Percentiles rank a stretch among this genome's conserved stretches.
Conservation (phyloP, 176 grass and related monocot genomes). For the Luzula sylvatica region DNA sequence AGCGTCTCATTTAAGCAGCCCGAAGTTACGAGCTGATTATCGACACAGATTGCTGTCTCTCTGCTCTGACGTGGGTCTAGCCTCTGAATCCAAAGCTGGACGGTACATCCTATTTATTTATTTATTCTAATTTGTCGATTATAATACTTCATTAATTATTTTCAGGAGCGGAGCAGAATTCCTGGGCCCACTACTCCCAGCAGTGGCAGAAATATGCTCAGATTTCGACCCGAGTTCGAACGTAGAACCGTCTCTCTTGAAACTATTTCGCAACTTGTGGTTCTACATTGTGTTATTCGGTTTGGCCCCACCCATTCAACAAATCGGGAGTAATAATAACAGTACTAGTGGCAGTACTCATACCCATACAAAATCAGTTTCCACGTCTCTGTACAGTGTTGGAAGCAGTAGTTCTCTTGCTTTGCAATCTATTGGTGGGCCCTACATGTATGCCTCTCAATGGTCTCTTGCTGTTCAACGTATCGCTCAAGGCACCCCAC, state of each 20-base stretch:
- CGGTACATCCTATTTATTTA: conserved; percentile 31
- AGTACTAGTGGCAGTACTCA: conserved; percentile 15
- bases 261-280: conserved; percentile 94
- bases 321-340: background rate
- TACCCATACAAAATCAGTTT: conserved; percentile 54
- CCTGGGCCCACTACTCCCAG: conserved; percentile 80
- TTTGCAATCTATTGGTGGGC: conserved; percentile 93
- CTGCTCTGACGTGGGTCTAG: conserved; percentile 97
- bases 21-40: conserved; percentile 87
- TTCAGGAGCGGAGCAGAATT: conserved; percentile 98
- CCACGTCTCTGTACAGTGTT: conserved; percentile 45
- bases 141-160: conserved; percentile 22
- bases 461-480: conserved; percentile 78
- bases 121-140: conserved; percentile 13
- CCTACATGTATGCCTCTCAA: conserved; percentile 88
- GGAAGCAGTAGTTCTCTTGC: conserved; percentile 50
- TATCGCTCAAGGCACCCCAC: conserved; percentile 88
- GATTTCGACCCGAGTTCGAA: conserved; percentile 93
- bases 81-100: conserved; percentile 92
- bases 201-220: conserved; percentile 97
- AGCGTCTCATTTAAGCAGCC: conserved; percentile 73
- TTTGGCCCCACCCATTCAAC: conserved; percentile 87
- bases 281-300: conserved; percentile 99
- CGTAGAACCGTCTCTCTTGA: conserved; percentile 84
- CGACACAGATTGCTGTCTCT: conserved; percentile 88